Evolutionary conservation across 192 early-diverging fungal genomes (phyloP).

Genomic region (Lobosporangium transversale): DNA sequence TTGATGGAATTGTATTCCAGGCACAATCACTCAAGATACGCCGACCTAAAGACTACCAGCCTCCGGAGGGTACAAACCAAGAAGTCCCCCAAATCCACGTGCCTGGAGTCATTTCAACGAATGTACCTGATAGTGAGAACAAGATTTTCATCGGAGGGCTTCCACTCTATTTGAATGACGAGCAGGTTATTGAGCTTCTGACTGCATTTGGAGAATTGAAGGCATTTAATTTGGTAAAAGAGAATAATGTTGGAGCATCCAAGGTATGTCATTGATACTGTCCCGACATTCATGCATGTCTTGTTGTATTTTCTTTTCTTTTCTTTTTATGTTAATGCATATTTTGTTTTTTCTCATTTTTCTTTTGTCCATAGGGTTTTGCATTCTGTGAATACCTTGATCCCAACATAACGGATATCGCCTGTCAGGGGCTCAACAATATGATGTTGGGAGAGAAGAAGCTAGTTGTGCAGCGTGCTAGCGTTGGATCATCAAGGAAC

Average conservation of each 20-base stretch:
- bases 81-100: constrained; percentile 69
- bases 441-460: constrained; percentile 95
- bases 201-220: constrained; percentile 93
- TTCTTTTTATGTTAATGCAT: not conserved
- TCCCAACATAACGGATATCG: constrained; percentile 88
- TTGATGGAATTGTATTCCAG: constrained; percentile 92
- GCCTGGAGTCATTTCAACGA: constrained; percentile 86
- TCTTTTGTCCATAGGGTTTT: constrained; percentile 71
- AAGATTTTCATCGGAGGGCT: constrained; percentile 96
- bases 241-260: constrained; percentile 74
- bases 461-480: constrained; percentile 94
- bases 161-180: constrained; percentile 87
- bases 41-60: constrained; percentile 93
- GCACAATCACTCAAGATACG: constrained; percentile 88
- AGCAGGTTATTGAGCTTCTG: constrained; percentile 94
- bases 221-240: constrained; percentile 95
- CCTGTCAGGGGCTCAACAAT: constrained; percentile 93
- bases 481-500: constrained; percentile 77
- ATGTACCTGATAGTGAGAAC: constrained; percentile 90
- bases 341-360: not conserved
- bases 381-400: constrained; percentile 97
- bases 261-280: constrained; percentile 60
- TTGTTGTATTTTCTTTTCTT: not conserved
- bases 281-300: not conserved
- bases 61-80: constrained; percentile 61